Evolutionary conservation across 169 alveolate genomes (phyloP).

Genomic region (Plasmodium coatneyi): DNA sequence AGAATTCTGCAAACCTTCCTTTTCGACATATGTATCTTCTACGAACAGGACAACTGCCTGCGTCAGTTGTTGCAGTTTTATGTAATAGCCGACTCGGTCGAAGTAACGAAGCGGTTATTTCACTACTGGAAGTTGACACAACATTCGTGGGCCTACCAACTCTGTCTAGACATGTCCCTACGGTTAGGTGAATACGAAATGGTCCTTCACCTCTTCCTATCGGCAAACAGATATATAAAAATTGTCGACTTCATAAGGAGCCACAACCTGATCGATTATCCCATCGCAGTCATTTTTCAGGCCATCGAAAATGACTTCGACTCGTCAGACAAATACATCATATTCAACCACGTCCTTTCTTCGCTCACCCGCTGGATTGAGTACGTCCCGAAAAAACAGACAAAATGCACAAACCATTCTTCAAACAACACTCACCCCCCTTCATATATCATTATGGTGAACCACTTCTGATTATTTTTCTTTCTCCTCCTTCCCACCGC

Average conservation of each 20-base stretch:
- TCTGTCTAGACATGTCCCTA: conserved; percentile 62
- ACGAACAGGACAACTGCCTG: conserved; percentile 49
- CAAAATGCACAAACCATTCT: too few species aligned
- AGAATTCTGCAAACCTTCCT: conserved; percentile 61
- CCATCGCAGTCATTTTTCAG: conserved; percentile 57
- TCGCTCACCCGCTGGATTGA: conserved; percentile 34
- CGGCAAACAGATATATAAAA: conserved; percentile 27
- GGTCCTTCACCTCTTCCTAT: conserved; percentile 55
- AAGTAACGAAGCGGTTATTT: conserved; percentile 58
- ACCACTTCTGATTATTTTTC: not conserved
- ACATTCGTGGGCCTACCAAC: conserved; percentile 56
- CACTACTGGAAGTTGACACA: conserved; percentile 61
- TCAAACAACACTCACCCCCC: too few species aligned
- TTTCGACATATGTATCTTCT: conserved; percentile 62
- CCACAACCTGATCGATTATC: conserved; percentile 39
- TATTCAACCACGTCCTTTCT: conserved; percentile 22
- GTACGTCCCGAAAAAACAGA: not conserved
- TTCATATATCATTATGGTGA: too few species aligned
- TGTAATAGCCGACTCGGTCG: conserved; percentile 58
- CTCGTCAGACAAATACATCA: conserved; percentile 30
- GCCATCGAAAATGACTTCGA: conserved; percentile 75
- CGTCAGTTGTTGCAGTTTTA: conserved; percentile 61
- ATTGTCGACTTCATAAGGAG: conserved; percentile 40
- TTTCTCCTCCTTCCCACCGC: not conserved
- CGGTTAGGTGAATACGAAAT: conserved; percentile 63